phyloP scores from a whole-genome alignment of 164 flowering plant genomes.

The Cinnamomum micranthum region DNA sequence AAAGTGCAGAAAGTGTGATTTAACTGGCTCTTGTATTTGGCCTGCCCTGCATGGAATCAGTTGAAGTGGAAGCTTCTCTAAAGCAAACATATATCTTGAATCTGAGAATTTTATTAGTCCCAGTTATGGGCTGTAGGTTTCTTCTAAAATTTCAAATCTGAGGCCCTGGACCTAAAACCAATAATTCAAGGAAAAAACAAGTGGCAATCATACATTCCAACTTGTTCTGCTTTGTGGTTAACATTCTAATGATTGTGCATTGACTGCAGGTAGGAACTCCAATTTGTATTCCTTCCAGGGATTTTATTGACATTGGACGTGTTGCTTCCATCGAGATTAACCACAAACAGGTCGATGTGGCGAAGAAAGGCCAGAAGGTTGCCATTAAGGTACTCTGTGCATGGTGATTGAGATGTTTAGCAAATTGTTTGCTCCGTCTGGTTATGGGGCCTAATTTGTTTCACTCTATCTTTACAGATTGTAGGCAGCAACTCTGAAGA shows the following conservation, averaged over 20 bases:
- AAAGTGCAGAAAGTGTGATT: too few species aligned
- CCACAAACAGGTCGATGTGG: conserved; percentile 78
- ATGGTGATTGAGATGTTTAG: background rate
- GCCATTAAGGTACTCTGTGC: conserved; percentile 80
- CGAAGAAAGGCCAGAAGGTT: conserved; percentile 89
- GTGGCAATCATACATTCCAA: background rate
- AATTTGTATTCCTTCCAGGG: conserved; percentile 75
- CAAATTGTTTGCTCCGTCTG: too few species aligned
- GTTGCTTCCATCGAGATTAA: conserved; percentile 89
- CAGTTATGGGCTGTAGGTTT: background rate
- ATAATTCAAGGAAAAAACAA: background rate
- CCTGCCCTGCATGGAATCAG: background rate
- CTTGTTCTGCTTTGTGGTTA: background rate
- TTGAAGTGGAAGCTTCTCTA: background rate
- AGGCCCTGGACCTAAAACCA: background rate
- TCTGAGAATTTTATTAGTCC: background rate
- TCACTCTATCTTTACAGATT: conserved; percentile 39
- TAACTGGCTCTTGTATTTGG: too few species aligned
- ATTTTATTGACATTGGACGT: conserved; percentile 78
- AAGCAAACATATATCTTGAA: background rate
- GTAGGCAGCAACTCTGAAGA: conserved; percentile 67
- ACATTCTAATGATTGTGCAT: background rate
- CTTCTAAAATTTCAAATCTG: background rate
- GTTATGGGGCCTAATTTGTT: too few species aligned
- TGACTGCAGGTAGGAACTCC: conserved; percentile 81